Percentiles rank a stretch among this genome's conserved stretches.
These are phyloP conservation scores for Ascodesmis nigricans DNA, from an alignment of 495 filamentous ascomycete species.

Conservation along the genomic window DNA sequence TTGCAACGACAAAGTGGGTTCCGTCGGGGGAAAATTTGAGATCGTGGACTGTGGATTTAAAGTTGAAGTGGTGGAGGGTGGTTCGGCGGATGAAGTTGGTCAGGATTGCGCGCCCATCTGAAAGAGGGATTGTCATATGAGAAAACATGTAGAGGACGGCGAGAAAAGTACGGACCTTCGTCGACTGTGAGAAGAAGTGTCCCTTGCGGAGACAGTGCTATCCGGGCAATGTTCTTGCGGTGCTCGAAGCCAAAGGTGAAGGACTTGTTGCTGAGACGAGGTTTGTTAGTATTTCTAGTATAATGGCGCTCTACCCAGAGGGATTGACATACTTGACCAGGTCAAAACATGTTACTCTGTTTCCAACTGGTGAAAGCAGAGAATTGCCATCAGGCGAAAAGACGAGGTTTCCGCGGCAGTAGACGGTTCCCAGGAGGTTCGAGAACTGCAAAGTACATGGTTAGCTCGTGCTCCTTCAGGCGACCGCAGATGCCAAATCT, in stretches of 20 bases:
- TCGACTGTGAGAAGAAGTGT: constrained; percentile 82
- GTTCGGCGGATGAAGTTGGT: constrained; percentile 72
- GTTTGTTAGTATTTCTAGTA: constrained; percentile 11
- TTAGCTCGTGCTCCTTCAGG: background rate
- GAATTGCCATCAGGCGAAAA: constrained; percentile 94
- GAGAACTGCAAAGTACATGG: constrained; percentile 12
- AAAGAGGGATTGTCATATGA: background rate
- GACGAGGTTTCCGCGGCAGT: constrained; percentile 85
- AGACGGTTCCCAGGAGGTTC: constrained; percentile 60
- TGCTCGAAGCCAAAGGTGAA: constrained; percentile 87
- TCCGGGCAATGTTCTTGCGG: constrained; percentile 70
- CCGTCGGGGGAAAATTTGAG: constrained; percentile 85
- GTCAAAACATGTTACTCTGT: constrained; percentile 87
- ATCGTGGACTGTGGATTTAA: constrained; percentile 59
- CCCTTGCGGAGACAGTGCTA: constrained; percentile 70
- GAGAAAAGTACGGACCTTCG: constrained; percentile 28
- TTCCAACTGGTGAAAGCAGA: constrained; percentile 91
- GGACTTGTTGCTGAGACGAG: constrained; percentile 56
- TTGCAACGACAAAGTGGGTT: constrained; percentile 64
- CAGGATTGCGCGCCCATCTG: constrained; percentile 71
- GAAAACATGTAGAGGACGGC: too few relatives aligned
- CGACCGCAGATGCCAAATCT: background rate
- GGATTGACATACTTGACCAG: constrained; percentile 57
- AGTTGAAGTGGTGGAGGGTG: constrained; percentile 79
- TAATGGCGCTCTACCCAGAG: background rate